Percentiles rank a stretch among this genome's conserved stretches.
Evolutionary conservation across 768 basidiomycete species (phyloP).

Genomic region (Psilocybe cubensis): DNA sequence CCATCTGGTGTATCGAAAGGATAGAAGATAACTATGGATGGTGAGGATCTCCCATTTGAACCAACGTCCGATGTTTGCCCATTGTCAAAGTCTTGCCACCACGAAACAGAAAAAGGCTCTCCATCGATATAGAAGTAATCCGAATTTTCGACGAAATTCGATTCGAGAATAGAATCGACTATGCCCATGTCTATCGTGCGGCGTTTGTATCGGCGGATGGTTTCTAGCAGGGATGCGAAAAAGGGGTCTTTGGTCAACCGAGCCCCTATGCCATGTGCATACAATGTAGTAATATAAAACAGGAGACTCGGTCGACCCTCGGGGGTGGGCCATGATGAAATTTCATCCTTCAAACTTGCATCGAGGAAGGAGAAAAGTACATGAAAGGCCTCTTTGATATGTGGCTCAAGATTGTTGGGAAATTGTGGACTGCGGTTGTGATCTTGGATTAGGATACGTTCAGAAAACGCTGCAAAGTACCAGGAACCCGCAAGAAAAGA

Average conservation of each 20-base stretch:
- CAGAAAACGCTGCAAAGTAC: neutral
- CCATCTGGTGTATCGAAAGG: neutral
- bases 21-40: neutral
- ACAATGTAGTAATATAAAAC: neutral
- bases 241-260: neutral
- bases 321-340: neutral
- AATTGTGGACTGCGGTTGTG: neutral
- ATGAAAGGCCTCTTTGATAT: neutral
- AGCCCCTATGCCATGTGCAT: neutral
- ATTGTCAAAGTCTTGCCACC: neutral
- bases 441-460: neutral
- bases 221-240: neutral
- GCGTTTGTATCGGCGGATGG: neutral
- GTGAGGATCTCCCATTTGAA: neutral
- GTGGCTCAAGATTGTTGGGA: neutral
- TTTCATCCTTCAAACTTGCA: neutral
- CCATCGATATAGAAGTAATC: neutral
- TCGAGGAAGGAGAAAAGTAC: neutral
- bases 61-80: neutral
- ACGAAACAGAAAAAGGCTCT: neutral
- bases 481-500: neutral
- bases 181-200: neutral
- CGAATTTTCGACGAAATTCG: neutral
- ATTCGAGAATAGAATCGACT: neutral
- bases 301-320: neutral